Base-by-base conservation (phyloP, 768 basidiomycete genomes). In the Phaeotremella fagi region DNA sequence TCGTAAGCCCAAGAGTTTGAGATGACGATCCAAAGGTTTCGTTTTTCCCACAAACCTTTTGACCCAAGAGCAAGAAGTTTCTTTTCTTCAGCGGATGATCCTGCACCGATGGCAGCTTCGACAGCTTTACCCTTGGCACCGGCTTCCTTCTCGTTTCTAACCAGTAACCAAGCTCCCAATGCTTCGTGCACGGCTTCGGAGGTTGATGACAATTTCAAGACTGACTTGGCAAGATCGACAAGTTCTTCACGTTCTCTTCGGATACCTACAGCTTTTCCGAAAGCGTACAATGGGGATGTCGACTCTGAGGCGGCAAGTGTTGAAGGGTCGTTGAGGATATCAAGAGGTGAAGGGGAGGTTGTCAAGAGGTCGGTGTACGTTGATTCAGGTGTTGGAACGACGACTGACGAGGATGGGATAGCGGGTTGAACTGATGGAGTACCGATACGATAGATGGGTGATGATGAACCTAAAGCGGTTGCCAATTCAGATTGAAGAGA, bases 1-100 rank as follows among this genome's bases (percentile, higher is more conserved):
- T 98, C 95, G 72, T 95, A 90, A 0, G 92, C 87, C 95, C 95
- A 98, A 0, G 89, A 87, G 71, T 99, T 95, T 18, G 92, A 97
- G 18, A 94, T 91, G 63, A 99, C 86, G 74, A 99, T 98, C 95
- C 95, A 99, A 54, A 88, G 80, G 5, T 88, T 90, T 31, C 78
- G 78, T 6, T 83, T 77, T 36, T 82, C 77, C 62, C 95, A 82
- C 61, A 84, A 81, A 18, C 81, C 75, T 35, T 80, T 79, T 11
- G 86, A 77, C 15, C 69, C 66, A 31, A 89, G 79, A 41, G 88
- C 79, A 25, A 79, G 79, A 35, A 82, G 75, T 3, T 81, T 82
- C 50, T 61, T 60, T 25, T 64, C 68, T 27, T 67, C 62, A 27
- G 48, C 61, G 77, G 76, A 60, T 81, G 77, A 12, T 87, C 78